Evolutionary conservation across 257 asterid species (phyloP).

Genomic region (Oldenlandia corymbosa): DNA sequence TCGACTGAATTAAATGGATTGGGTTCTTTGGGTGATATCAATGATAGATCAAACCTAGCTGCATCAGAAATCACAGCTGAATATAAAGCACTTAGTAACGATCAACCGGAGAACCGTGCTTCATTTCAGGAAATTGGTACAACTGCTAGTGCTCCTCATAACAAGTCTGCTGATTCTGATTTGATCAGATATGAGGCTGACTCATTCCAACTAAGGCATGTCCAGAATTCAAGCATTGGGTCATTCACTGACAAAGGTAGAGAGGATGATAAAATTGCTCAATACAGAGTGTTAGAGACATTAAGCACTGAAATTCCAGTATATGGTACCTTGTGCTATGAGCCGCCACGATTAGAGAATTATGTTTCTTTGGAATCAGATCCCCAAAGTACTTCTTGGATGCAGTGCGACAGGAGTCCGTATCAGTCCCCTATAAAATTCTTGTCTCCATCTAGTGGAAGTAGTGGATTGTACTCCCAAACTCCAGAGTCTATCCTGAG

Average conservation of each 20-base stretch:
- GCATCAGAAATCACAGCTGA: constrained; percentile 40
- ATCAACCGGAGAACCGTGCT: constrained; percentile 27
- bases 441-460: constrained; percentile 64
- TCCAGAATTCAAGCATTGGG: constrained; percentile 25
- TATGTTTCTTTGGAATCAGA: constrained; percentile 32
- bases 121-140: constrained; percentile 26
- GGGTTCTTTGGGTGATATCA: constrained; percentile 30
- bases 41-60: constrained; percentile 27
- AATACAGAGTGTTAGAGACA: constrained; percentile 31
- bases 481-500: constrained; percentile 81
- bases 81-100: constrained; percentile 35
- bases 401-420: constrained; percentile 38
- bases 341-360: constrained; percentile 51
- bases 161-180: constrained; percentile 35
- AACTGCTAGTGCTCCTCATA: constrained; percentile 23
- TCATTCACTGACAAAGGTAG: constrained; percentile 23
- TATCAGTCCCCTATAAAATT: constrained; percentile 35
- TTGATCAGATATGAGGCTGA: constrained; percentile 25
- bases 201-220: constrained; percentile 33
- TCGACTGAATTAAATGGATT: constrained; percentile 31
- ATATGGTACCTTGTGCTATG: constrained; percentile 60
- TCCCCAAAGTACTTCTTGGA: constrained; percentile 31
- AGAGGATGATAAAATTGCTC: constrained; percentile 26
- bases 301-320: constrained; percentile 33
- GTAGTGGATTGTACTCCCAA: constrained; percentile 33